phyloP scores from a whole-genome alignment of 2,329 filamentous ascomycete genomes.

The Teratosphaeria gauchensis region DNA sequence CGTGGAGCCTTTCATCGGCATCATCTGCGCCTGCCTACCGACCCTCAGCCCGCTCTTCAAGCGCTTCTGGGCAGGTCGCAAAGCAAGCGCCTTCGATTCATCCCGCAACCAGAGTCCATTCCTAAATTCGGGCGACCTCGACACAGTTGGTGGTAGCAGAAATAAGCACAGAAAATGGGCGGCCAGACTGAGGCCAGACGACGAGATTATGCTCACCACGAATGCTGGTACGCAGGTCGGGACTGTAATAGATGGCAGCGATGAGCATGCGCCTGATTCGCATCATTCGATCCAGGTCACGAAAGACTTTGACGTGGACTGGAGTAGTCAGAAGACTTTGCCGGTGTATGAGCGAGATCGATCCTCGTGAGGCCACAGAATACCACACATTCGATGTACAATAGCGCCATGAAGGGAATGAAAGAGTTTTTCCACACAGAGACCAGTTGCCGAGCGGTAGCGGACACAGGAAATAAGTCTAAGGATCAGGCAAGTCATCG shows the following conservation, averaged over 20 bases:
- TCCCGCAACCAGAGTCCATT: no score
- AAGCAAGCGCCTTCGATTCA: neutral
- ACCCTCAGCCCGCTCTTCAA: slow-evolving; percentile 7
- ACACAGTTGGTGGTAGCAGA: neutral
- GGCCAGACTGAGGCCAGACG: neutral
- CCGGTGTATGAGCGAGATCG: neutral
- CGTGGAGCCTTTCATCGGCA: slow-evolving; percentile 5
- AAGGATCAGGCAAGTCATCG: no score
- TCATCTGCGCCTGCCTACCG: slow-evolving; percentile 7
- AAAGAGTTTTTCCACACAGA: no score
- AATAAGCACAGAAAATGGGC: neutral
- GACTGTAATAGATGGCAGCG: neutral
- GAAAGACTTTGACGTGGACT: slow-evolving; percentile 4
- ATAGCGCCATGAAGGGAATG: no score
- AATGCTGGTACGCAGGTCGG: neutral
- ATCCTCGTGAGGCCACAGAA: neutral
- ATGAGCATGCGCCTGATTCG: neutral
- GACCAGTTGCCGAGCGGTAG: no score
- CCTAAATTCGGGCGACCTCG: neutral
- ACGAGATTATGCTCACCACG: slow-evolving; percentile 2
- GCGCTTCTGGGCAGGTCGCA: neutral
- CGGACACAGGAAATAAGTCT: no score
- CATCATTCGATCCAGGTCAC: neutral
- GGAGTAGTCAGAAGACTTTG: slow-evolving; percentile 2
- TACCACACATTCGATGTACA: no score